phyloP scores from a whole-genome alignment of 495 filamentous ascomycete species.

The Penicillium coffeae region DNA sequence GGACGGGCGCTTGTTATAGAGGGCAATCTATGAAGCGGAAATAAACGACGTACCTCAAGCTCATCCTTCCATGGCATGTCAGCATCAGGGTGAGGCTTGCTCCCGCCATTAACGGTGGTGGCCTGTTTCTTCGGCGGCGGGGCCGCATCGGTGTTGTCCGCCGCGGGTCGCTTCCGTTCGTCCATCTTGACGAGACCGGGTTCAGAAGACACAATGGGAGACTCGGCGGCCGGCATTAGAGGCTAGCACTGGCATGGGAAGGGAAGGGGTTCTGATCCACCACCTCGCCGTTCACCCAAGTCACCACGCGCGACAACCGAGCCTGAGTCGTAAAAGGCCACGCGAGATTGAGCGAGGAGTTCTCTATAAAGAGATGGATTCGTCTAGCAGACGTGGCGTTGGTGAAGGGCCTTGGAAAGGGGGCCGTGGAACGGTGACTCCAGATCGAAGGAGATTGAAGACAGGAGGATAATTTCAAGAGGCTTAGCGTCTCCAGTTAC shows the following conservation, averaged over 20 bases:
- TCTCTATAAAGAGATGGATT: background rate
- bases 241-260: constrained; percentile 40
- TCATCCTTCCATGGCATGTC: constrained; percentile 84
- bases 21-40: too few relatives aligned
- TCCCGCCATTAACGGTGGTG: constrained; percentile 65
- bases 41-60: constrained; percentile 68
- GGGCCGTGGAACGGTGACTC: background rate
- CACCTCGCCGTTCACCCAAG: constrained; percentile 34
- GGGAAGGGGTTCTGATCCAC: constrained; percentile 32
- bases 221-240: constrained; percentile 80
- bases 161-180: constrained; percentile 88
- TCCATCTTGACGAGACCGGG: constrained; percentile 86
- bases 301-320: background rate
- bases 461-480: constrained; percentile 39
- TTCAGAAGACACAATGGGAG: constrained; percentile 64
- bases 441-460: constrained; percentile 25
- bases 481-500: constrained; percentile 32
- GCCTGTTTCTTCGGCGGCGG: constrained; percentile 85
- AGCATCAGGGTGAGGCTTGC: constrained; percentile 68
- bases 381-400: background rate
- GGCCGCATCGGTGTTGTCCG: constrained; percentile 70
- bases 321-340: background rate
- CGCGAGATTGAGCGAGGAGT: background rate
- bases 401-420: background rate
- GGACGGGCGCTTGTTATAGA: too few relatives aligned